Conservation (phyloP, 805 yeast genomes). For the Lipomyces yamadae region DNA sequence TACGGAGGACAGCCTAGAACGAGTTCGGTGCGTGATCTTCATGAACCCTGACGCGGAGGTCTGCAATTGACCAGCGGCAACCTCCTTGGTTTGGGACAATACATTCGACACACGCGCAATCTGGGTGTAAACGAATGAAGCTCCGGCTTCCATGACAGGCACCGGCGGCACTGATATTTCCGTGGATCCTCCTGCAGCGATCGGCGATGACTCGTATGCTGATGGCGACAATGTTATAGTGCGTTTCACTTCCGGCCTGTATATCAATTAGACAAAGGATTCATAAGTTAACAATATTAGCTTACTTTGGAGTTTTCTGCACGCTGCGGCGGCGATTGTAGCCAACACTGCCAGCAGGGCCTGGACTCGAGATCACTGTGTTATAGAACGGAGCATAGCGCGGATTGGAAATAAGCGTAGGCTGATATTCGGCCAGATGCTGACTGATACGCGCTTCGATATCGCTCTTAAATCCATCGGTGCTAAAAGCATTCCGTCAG, state of each 20-base stretch:
- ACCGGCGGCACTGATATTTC: background rate
- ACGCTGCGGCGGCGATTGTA: constrained; percentile 26
- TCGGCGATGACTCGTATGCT: background rate
- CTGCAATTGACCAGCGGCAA: background rate
- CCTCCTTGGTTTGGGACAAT: background rate
- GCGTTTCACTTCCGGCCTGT: constrained; percentile 5
- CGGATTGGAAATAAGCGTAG: constrained; percentile 34
- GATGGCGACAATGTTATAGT: constrained; percentile 4
- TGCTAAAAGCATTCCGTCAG: constrained; percentile 9
- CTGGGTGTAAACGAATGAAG: constrained; percentile 3
- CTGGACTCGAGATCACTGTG: constrained; percentile 26
- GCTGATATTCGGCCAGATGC: constrained; percentile 35
- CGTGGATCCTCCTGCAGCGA: background rate
- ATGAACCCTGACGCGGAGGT: constrained; percentile 1
- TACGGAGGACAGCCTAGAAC: constrained; percentile 27
- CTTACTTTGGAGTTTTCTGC: constrained; percentile 33
- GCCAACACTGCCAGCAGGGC: constrained; percentile 19
- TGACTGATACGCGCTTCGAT: constrained; percentile 42
- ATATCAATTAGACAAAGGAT: background rate
- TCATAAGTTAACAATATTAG: background rate
- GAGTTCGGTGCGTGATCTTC: constrained; percentile 9
- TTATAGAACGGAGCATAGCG: constrained; percentile 36
- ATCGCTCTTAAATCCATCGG: constrained; percentile 43
- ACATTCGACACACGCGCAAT: background rate
- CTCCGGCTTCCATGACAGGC: background rate